Base-by-base conservation (phyloP, 2,329 filamentous ascomycete species). In the Stagonosporopsis rhizophila region DNA sequence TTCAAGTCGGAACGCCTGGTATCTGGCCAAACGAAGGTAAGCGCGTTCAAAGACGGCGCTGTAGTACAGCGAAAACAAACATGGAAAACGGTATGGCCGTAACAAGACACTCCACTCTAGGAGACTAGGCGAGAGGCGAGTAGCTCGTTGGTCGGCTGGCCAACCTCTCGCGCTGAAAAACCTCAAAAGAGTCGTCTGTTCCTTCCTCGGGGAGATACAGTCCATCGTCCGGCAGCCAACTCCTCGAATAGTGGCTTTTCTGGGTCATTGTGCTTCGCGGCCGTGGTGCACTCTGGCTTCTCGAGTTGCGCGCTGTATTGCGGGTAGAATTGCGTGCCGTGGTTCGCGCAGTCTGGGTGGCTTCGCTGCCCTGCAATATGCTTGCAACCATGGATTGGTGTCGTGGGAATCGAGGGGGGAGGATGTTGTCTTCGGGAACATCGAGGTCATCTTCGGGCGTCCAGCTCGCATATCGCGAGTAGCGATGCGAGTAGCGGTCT, bases 201-300 rank as follows among this genome's bases (percentile, higher is more conserved):
- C 64, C 65, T 15, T 68, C 66, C 15, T 67, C 59, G 14, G 66
- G 54, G 9, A 69, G 52, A 39, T 66, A 69, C 25, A 69, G 22
- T 6, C 64, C 66, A 20, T 67, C 65, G 1, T 65, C 62, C n/a
- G 66, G 66, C 20, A 69, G 38, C 66, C 66, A 68, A 34, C 65
- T 68, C 30, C 61, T 46, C 3, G 66, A 67, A 19, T 59, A 52
- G 32, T 56, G 65, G 17, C 59, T 61, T 8, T 52, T 58, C 27
- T 60, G 60, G 11, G 62, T 64, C 44, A 49, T 58, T 2, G 50
- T 59, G 23, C 60, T 66, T 2, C 60, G 54, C n/a, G 53, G 51
- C 38, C 47, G 53, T 6, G 37, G 47, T 8, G 44, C 38, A 17
- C 42, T 39, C 35, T 42, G 46, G 39, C 47, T 51, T 42, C 46